Evolutionary conservation across 306 rosid species (phyloP), one percentile per base, ranked within the genome.

Genomic region (Lathyrus tuberosus): DNA sequence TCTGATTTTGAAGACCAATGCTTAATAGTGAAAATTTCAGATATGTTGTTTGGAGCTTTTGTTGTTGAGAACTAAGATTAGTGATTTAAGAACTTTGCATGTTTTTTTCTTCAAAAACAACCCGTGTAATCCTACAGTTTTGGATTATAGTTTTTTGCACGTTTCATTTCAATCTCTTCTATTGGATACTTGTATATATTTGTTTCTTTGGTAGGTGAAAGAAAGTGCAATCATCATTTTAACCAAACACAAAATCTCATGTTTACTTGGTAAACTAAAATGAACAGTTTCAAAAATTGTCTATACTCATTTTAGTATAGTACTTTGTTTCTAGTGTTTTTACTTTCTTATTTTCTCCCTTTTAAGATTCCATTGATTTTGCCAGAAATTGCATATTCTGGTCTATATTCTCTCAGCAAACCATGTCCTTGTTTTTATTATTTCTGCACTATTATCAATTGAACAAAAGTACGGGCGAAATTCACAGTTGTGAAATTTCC

Each of bases 21-120:
- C 66, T 67, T 65, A 8, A 42, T 18, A 53, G 73, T 61, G 43
- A 12, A 10, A 3, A 11, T 13, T 63, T 59, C 62, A 30, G 62
- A 76, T 54, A 61, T 74, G 11, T 60, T 77, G 41, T 52, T 42
- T 52, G 63, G 78, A 77, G 42, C 31, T 15, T 76, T 18, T 71
- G 82, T 35, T 60, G 5, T 40, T 43, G 69, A 62, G 68, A 76
- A 76, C 60, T 33, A 62, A 43, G 54, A 64, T 49, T 67, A 13
- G 47, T 76, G 67, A 57, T 74, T 72, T 63, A 47, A 62, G 43
- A 60, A 61, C 9, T 51, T 28, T 40, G 24, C 65, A 63, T 54
- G 67, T 18, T 60, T 47, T 72, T 9, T 15, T 52, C n/a, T 26
- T 7, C 52, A 18, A 67, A 67, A 56, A 20, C 26, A 8, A 20